phyloP scores from a whole-genome alignment of 345 rosid species.

The Chamaenerion angustifolium region DNA sequence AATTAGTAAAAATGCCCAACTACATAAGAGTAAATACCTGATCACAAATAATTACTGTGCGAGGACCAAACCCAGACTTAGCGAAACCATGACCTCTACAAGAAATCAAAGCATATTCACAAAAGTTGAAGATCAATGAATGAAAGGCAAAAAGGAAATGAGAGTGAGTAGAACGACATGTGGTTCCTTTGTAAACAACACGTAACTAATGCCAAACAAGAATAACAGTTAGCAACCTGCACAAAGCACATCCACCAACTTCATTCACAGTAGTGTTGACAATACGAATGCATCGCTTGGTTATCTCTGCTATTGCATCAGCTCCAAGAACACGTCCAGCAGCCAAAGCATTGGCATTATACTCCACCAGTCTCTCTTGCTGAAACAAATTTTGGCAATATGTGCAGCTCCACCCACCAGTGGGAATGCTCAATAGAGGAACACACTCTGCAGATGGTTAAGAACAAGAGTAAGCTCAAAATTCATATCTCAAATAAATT shows the following conservation, averaged over 20 bases:
- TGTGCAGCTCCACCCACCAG: conserved; percentile 75
- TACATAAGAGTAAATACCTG: conserved; percentile 37
- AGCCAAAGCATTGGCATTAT: conserved; percentile 66
- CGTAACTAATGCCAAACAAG: neutral
- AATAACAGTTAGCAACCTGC: conserved; percentile 45
- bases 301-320: conserved; percentile 81
- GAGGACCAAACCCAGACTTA: conserved; percentile 57
- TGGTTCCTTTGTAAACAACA: too few species aligned
- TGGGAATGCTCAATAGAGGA: conserved; percentile 38
- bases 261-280: conserved; percentile 47
- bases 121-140: conserved; percentile 2
- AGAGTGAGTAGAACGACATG: too few species aligned
- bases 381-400: conserved; percentile 46
- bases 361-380: conserved; percentile 59
- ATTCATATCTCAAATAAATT: neutral
- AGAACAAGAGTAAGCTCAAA: conserved; percentile 1
- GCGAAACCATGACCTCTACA: conserved; percentile 67
- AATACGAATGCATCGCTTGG: conserved; percentile 76
- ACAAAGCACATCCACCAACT: conserved; percentile 70
- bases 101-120: conserved; percentile 24
- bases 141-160: too few species aligned
- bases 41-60: conserved; percentile 83
- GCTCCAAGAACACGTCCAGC: conserved; percentile 85
- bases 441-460: conserved; percentile 34
- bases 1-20: neutral